A percentile compares a stretch with the other conserved stretches of the same genome.
Conservation (phyloP, 192 early-diverging fungal species). For the Kickxella alabastrina region DNA sequence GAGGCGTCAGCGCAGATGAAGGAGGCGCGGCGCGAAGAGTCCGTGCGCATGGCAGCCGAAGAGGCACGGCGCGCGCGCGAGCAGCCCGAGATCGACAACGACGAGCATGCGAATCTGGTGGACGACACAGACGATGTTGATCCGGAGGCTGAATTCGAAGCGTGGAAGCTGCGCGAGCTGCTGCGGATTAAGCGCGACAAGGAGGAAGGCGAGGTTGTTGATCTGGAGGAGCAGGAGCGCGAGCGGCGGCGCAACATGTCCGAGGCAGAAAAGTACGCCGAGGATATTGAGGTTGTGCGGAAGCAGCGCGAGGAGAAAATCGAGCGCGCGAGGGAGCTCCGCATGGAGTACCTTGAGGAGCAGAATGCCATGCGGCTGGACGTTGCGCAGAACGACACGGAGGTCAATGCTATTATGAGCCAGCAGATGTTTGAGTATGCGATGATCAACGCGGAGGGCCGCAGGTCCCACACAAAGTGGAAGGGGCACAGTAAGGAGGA, state of each 20-base stretch:
- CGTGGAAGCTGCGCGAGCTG: constrained; percentile 90
- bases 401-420: not conserved
- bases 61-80: constrained; percentile 28
- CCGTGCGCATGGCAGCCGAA: constrained; percentile 28
- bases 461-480: constrained; percentile 20
- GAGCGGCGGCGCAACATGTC: constrained; percentile 78
- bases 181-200: constrained; percentile 84
- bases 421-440: constrained; percentile 25
- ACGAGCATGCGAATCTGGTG: constrained; percentile 51
- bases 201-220: constrained; percentile 65
- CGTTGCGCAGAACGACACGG: not conserved
- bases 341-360: constrained; percentile 29
- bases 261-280: constrained; percentile 72
- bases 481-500: constrained; percentile 25
- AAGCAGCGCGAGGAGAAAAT: constrained; percentile 60
- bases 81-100: constrained; percentile 44
- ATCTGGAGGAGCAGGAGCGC: constrained; percentile 72
- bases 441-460: not conserved
- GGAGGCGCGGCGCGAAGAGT: constrained; percentile 52
- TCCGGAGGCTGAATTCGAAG: constrained; percentile 81
- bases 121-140: constrained; percentile 93
- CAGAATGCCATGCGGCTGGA: not conserved
- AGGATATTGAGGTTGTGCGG: constrained; percentile 63
- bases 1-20: constrained; percentile 53
- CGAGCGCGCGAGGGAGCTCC: constrained; percentile 32